These are phyloP conservation scores for Rhazya stricta DNA, from an alignment of 257 asterid genomes.

Conservation along the genomic window DNA sequence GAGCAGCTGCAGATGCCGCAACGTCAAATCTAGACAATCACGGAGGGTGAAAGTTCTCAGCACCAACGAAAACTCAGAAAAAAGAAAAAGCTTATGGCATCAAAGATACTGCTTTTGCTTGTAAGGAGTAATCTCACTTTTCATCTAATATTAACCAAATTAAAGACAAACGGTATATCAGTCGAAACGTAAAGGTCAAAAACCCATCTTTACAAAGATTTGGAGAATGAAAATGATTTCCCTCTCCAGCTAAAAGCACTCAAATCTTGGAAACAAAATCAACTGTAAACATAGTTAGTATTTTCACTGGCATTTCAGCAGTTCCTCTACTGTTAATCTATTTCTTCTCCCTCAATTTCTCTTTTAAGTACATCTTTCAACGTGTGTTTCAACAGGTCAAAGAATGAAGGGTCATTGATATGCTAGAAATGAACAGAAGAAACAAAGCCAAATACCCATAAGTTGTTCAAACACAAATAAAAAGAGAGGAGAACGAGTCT, in stretches of 20 bases:
- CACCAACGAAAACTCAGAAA: neutral
- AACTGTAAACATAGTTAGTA: neutral
- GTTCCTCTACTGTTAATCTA: neutral
- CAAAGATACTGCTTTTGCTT: neutral
- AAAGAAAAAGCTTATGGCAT: neutral
- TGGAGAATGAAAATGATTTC: neutral
- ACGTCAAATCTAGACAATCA: neutral
- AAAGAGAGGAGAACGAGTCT: too few species aligned
- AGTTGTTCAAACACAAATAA: too few species aligned
- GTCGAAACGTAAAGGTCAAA: neutral
- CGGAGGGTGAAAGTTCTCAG: neutral
- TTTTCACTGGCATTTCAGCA: neutral
- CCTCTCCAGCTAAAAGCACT: neutral
- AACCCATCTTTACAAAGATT: neutral
- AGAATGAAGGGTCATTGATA: neutral
- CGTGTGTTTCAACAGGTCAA: neutral
- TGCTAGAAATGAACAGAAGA: neutral
- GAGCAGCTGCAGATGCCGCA: slow-evolving; percentile 3
- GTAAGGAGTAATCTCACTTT: neutral
- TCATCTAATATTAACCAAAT: neutral
- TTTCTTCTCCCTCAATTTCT: neutral
- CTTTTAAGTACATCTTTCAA: neutral
- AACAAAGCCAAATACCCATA: neutral
- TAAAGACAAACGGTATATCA: neutral
- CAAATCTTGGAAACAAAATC: neutral